Evolutionary conservation across 2,329 filamentous ascomycete genomes (phyloP).

Genomic region (Paecilomyces dactylethromorphus): DNA sequence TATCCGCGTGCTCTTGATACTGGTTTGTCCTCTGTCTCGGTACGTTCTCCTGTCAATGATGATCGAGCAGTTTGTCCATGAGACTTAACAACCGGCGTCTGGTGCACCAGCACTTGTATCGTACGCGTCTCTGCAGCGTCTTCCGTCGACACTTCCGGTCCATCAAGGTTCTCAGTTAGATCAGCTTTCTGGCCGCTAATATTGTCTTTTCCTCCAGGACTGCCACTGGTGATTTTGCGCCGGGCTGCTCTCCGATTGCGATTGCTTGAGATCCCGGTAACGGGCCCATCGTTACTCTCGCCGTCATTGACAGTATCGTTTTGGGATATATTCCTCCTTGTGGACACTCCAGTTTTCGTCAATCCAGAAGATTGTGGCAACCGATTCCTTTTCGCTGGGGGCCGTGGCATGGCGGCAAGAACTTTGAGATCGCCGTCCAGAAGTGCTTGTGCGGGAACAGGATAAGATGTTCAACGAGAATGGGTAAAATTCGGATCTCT

Average conservation of each 20-base stretch:
- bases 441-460: background rate
- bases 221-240: constrained; percentile 11
- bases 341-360: background rate
- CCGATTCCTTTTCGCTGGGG: constrained; percentile 17
- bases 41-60: constrained; percentile 24
- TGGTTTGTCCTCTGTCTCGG: constrained; percentile 27
- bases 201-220: constrained; percentile 6
- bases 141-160: background rate
- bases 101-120: constrained; percentile 15
- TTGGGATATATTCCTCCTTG: constrained; percentile 4
- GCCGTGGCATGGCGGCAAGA: constrained; percentile 16
- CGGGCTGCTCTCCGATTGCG: background rate
- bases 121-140: constrained; percentile 7
- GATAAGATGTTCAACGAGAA: background rate
- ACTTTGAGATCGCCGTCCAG: background rate
- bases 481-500: background rate
- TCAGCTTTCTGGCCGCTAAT: constrained; percentile 1
- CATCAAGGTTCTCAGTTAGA: background rate
- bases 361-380: background rate
- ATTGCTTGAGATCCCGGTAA: background rate
- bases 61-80: constrained; percentile 29
- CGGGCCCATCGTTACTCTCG: constrained; percentile 12
- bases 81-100: constrained; percentile 24
- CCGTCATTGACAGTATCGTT: constrained; percentile 3
- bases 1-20: constrained; percentile 32